Percentiles rank a stretch among this genome's conserved stretches.
Evolutionary conservation across 2,329 filamentous ascomycete genomes (phyloP).

Genomic region (Onygenales sp.): DNA sequence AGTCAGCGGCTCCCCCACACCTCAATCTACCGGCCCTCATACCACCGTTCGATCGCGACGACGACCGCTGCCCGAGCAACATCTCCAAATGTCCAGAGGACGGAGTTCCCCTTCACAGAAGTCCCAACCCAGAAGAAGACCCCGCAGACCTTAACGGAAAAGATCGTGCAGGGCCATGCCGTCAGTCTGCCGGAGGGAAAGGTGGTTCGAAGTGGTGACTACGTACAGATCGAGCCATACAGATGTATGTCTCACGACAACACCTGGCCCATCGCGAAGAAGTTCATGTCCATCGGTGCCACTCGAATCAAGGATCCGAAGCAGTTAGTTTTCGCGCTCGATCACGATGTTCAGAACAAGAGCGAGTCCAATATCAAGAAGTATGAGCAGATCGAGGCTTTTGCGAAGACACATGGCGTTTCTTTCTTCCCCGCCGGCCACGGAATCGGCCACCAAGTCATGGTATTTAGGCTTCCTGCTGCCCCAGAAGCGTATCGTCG

Average conservation of each 20-base stretch:
- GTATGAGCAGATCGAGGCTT: slow-evolving; percentile 70
- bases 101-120: too few relatives aligned
- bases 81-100: too few relatives aligned
- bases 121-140: too few relatives aligned
- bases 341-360: slow-evolving; percentile 85
- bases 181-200: slow-evolving; percentile 69
- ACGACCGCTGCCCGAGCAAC: too few relatives aligned
- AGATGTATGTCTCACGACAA: slow-evolving; percentile 85
- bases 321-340: slow-evolving; percentile 74
- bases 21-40: too few relatives aligned
- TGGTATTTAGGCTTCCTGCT: slow-evolving; percentile 31
- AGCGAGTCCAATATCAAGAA: slow-evolving; percentile 70
- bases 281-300: slow-evolving; percentile 77
- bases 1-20: too few relatives aligned
- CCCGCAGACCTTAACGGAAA: slow-evolving; percentile 74
- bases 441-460: slow-evolving; percentile 81
- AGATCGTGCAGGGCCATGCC: slow-evolving; percentile 77
- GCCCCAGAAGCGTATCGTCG: neutral
- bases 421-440: slow-evolving; percentile 66
- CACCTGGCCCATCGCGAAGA: slow-evolving; percentile 62
- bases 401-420: slow-evolving; percentile 68
- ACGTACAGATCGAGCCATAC: slow-evolving; percentile 64
- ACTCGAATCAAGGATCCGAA: slow-evolving; percentile 59
- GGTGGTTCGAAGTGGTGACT: slow-evolving; percentile 69
- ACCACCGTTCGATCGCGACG: too few relatives aligned